These are phyloP conservation scores for Colletotrichum noveboracense DNA, from an alignment of 2,329 filamentous ascomycete species.

Conservation along the genomic window DNA sequence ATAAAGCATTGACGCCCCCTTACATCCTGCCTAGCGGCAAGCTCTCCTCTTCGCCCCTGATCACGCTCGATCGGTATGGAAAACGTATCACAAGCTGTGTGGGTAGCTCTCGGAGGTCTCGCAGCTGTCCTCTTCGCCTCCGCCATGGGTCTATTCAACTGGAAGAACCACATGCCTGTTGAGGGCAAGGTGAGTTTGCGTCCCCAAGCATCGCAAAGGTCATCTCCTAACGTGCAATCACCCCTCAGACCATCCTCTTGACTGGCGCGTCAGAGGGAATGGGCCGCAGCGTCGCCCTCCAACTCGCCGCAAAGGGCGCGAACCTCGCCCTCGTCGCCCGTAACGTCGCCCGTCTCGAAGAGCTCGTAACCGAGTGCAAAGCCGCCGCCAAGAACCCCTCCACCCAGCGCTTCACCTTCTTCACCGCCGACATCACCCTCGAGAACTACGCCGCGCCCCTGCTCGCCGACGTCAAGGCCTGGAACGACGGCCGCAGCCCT, in stretches of 20 bases:
- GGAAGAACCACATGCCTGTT: slow-evolving; percentile 81
- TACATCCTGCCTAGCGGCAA: too few species aligned
- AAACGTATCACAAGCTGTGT: slow-evolving; percentile 43
- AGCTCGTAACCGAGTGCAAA: slow-evolving; percentile 64
- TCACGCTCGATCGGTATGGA: not conserved
- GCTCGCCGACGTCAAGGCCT: slow-evolving; percentile 73
- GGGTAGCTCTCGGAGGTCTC: slow-evolving; percentile 54
- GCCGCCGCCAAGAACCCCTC: slow-evolving; percentile 67
- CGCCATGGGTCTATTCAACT: slow-evolving; percentile 71
- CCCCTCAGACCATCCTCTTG: slow-evolving; percentile 78
- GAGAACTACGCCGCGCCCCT: slow-evolving; percentile 73
- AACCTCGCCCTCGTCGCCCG: slow-evolving; percentile 87
- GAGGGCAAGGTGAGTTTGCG: slow-evolving; percentile 73
- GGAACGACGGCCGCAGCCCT: slow-evolving; percentile 76
- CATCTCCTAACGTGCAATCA: not conserved
- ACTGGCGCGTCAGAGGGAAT: slow-evolving; percentile 95
- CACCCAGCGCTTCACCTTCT: slow-evolving; percentile 80
- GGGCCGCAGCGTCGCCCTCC: slow-evolving; percentile 76
- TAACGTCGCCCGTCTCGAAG: slow-evolving; percentile 74
- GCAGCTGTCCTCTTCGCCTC: slow-evolving; percentile 39
- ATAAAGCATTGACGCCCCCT: not conserved
- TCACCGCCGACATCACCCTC: slow-evolving; percentile 81
- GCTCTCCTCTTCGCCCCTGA: not conserved
- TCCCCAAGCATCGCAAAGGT: not conserved
- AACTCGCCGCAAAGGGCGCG: slow-evolving; percentile 83